Evolutionary conservation across 2,329 filamentous ascomycete species (phyloP), one percentile per base, ranked within the genome.

Genomic region (Diaporthe caulivora): DNA sequence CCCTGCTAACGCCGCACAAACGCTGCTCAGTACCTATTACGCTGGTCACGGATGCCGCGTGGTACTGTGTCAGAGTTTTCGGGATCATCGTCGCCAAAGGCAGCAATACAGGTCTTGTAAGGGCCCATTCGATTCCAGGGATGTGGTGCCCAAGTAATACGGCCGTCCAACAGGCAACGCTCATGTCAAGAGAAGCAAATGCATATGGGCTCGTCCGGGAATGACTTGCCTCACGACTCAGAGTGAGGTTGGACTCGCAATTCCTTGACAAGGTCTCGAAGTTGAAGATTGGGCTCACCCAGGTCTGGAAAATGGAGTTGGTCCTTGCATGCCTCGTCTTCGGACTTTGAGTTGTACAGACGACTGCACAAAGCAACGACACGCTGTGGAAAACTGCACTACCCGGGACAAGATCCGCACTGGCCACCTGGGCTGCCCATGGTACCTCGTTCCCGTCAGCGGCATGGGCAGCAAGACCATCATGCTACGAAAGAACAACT

Each of bases 401-500:
- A 10, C 31, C 40, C 6, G 62, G 62, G 31, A 26, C 31, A 26
- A 67, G 31, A 37, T 40, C 62, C 62, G 62, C 62, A 67, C 47
- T 53, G 62, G 47, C 62, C 62, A 67, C 29, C 15, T 26, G 9
- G n/a, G 53, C 21, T 40, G 40, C 17, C n/a, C 29, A 44, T 9
- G 29, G 47, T 10, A 13, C 47, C n/a, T 18, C 21, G 60, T 31
- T 26, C 34, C 42, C 29, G 18, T 47, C 42, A 34, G 26, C 60
- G 29, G 44, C 44, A 34, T 37, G 17, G 21, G 47, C 44, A 29
- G 62, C 49, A 31, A 47, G n/a, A 29, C 47, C 62, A 53, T 37
- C 62, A 29, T 26, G 31, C 15, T 51, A 34, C 31, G 15, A 17
- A 24, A 24, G 11, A 67, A n/a, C 5, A 18, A 40, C 47, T 40